Percentiles rank a stretch among this genome's conserved stretches.
phyloP scores from a whole-genome alignment of 208 protist species.

The Acanthamoeba castellanii region DNA sequence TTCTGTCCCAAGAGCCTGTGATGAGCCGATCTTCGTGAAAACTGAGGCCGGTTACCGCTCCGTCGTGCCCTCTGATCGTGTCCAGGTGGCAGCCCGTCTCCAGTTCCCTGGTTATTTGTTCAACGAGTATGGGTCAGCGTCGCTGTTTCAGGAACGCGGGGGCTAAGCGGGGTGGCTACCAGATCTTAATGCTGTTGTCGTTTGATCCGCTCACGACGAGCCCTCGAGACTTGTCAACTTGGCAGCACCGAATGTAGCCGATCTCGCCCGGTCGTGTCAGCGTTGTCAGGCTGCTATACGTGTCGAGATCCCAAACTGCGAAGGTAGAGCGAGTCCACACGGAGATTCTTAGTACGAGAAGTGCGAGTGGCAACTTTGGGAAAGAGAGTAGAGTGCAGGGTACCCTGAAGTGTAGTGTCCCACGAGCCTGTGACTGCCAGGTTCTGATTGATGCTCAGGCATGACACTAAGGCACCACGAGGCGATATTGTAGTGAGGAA shows the following conservation, averaged over 20 bases:
- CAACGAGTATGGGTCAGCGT: background rate
- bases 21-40: conserved; percentile 6
- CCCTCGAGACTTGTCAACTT: conserved; percentile 30
- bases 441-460: conserved; percentile 50
- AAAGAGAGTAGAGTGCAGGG: background rate
- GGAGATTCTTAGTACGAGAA: background rate
- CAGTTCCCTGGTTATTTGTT: background rate
- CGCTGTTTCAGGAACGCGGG: background rate
- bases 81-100: background rate
- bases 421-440: conserved; percentile 31
- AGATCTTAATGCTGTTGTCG: conserved; percentile 44
- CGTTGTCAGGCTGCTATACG: background rate
- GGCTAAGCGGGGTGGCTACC: background rate
- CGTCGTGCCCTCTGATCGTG: conserved; percentile 49
- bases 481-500: background rate
- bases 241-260: conserved; percentile 49
- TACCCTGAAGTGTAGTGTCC: conserved; percentile 46
- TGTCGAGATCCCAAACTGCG: conserved; percentile 31
- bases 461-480: background rate
- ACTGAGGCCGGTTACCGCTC: conserved; percentile 14
- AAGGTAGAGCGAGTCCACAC: background rate
- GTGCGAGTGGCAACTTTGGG: background rate
- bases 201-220: conserved; percentile 48
- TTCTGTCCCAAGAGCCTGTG: conserved; percentile 54
- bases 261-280: conserved; percentile 39